Evolutionary conservation across 768 basidiomycete species (phyloP), one percentile per base, ranked within the genome.

Genomic region (Rossbeevera mucosa): DNA sequence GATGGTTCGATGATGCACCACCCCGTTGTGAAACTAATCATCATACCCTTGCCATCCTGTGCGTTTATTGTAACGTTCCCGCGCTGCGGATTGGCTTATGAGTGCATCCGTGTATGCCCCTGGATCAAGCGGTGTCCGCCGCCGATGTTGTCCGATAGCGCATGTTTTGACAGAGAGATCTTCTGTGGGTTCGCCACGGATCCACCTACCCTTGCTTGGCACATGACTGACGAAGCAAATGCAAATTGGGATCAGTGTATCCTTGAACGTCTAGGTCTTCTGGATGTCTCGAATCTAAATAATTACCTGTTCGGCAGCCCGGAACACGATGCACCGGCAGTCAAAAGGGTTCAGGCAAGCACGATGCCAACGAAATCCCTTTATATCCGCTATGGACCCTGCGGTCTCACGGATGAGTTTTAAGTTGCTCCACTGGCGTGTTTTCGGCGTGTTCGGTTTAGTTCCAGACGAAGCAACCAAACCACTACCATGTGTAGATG

Each of bases 91-190:
- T 41, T 54, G 50, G 48, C 55, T 22, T 26, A 16, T 38, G 45
- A 33, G 33, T 14, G n/a, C 20, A 44, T 30, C 47, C 40, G 29
- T 24, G 22, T 29, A 29, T 24, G 24, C 48, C 51, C 24, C 16
- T 22, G 52, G 29, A 43, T 43, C 42, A 57, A 44, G 45, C 45
- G 44, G 61, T 48, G 28, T 52, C 62, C 60, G 60, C 58, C 58
- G 54, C 43, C 54, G 52, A 62, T 28, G 14, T 42, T 26, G 26
- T 26, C 36, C 36, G 36, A 38, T 38, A 11, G 36, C 13, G 14
- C 14, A 30, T 14, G 13, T 9, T 38, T 36, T 36, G 33, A 36
- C 33, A n/a, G n/a, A 8, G 33, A n/a, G n/a, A 36, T 36, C 33
- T 36, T 28, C 20, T 26, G 11, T 26, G 5, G 22, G 6, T 56